Base-by-base conservation (phyloP, 1,284 basidiomycete genomes). In the Pyrrhoderma noxium region DNA sequence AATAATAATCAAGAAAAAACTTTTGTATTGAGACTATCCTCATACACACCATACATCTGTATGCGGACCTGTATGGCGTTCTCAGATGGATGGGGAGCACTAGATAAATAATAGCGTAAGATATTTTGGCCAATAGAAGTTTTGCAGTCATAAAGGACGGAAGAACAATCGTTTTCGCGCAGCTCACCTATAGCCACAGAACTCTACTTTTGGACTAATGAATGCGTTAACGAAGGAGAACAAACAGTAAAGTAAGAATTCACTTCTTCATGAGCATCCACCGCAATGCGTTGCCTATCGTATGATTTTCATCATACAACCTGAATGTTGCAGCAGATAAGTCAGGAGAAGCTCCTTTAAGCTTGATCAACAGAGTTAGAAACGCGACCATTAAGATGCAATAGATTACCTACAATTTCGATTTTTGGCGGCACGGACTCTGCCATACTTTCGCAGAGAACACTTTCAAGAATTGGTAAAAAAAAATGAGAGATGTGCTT, bases 261-360 rank as follows among this genome's bases (percentile, higher is more conserved):
- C 50, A 98, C 95, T 99, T 95, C 72, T 98, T 97, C 95, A 98
- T 98, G 56, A 98, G 69, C 86, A 98, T 98, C 90, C 92, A 99
- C 50, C 95, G 73, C 45, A 99, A 73, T 0, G 92, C 79, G 62
- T 99, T 99, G 14, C 95, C 95, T 23, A 98, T 80, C 0, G 94
- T 98, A 69, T 98, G 94, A 7, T 92, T 88, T 72, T 98, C 95
- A 64, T 96, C 85, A 64, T 86, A 76, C 44, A 98, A 86, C 64
- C 89, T 89, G 70, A 87, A 99, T 1, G 95, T 97, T 16, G 89
- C 93, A 1, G 91, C 84, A 27, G 91, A 89, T 59, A 94, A 75
- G 66, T 95, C 92, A 7, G 83, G 70, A 49, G 85, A 75, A 42
- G 87, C 85, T 48, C 92, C 91, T 60, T 79, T 79, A 68, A 88